Base-by-base conservation (phyloP, 176 grass and related monocot genomes). In the Zoysia pacifica region DNA sequence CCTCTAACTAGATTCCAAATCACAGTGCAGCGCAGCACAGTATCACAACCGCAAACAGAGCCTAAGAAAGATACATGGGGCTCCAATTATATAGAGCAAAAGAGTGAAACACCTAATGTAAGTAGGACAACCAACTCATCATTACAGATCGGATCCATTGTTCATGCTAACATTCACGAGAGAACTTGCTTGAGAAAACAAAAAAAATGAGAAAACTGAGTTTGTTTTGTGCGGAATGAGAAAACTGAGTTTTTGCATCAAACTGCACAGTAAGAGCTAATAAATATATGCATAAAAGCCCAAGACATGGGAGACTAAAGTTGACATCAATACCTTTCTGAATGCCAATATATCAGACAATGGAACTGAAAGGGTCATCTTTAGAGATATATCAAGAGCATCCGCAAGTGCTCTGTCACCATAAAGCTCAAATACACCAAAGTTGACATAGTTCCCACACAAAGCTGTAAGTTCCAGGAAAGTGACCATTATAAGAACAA, bases 341-440 rank as follows among this genome's bases (percentile, higher is more conserved):
- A 89, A 96, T 61, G 93, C 87, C 90, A 99, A 78, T 77, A 96
- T 86, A 86, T 99, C 97, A 76, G 88, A 82, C 64, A 96, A 74
- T 36, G 97, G 90, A 90, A 99, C 78, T 40, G 97, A 91, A 56
- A 99, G 90, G 52, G 87, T 91, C 90, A 99, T 96, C 87, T 99
- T 99, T 79, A 99, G 75, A 79, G 97, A 99, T 81, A 99, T 78
- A 83, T 99, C 93, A 63, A 99, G 84, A 60, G 80, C 97, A 93
- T 99, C 93, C 28, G 90, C 93, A 76, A 99, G 90, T 70, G 97
- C 97, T 77, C 86, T 93, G 56, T 99, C 97, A 78, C 93, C 93
- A 83, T 99, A 99, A 54, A 99, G 80, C 83, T 99, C 97, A 86
- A 99, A 99, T 63, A 99, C 97, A 67, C 97, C 97, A 67, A 96